Conservation (phyloP, 1,284 basidiomycete species). For the Pterulicium gracile region DNA sequence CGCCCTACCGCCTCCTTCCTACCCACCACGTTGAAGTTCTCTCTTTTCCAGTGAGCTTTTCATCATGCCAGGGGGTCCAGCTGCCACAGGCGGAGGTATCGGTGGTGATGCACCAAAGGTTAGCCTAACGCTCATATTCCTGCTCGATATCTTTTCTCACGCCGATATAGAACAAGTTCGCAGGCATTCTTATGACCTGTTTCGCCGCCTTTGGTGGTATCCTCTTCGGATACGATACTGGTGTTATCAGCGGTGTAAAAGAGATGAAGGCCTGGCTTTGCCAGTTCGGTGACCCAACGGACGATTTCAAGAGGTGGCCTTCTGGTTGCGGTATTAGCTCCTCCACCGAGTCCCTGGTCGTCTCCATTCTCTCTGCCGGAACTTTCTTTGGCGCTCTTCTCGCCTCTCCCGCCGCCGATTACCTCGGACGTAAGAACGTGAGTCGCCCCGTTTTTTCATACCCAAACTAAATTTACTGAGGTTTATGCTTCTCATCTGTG, state of each 20-base stretch:
- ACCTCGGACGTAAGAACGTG: slow-evolving; percentile 45
- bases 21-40: too few relatives aligned
- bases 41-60: neutral
- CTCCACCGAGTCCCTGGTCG: slow-evolving; percentile 53
- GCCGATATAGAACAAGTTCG: too few relatives aligned
- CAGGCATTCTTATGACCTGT: too few relatives aligned
- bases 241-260: slow-evolving; percentile 65
- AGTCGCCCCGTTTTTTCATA: too few relatives aligned
- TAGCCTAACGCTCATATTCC: slow-evolving; percentile 3
- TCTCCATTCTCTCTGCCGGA: slow-evolving; percentile 65
- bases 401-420: slow-evolving; percentile 40
- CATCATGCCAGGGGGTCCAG: slow-evolving; percentile 44
- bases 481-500: too few relatives aligned
- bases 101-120: slow-evolving; percentile 31
- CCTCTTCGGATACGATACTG: slow-evolving; percentile 69
- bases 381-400: slow-evolving; percentile 58
- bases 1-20: slow-evolving; percentile 6
- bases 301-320: slow-evolving; percentile 15
- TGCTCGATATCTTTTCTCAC: too few relatives aligned
- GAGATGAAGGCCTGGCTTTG: slow-evolving; percentile 39
- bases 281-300: slow-evolving; percentile 36
- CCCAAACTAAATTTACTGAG: too few relatives aligned
- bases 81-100: slow-evolving; percentile 30
- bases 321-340: slow-evolving; percentile 35
- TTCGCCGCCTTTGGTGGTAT: slow-evolving; percentile 86